Percentiles rank a stretch among this genome's conserved stretches.
phyloP scores from a whole-genome alignment of 2,329 filamentous ascomycete species.

The Ophiostoma quercus region DNA sequence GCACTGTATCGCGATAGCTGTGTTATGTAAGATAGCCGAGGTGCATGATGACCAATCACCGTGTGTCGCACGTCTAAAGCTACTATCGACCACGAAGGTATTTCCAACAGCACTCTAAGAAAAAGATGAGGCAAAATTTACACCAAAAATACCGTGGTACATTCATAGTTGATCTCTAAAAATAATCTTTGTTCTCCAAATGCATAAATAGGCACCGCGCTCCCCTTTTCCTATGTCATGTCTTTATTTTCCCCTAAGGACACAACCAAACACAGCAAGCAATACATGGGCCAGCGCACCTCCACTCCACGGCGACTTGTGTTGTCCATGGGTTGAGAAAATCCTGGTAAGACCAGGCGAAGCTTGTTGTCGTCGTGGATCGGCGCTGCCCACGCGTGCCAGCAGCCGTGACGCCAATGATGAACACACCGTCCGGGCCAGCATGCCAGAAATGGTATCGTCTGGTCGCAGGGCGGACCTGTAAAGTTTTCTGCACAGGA shows the following conservation, averaged over 20 bases:
- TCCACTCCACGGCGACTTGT: not conserved
- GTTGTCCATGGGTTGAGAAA: not conserved
- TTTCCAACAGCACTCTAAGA: not conserved
- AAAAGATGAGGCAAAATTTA: not conserved
- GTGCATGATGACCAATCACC: slow-evolving; percentile 7
- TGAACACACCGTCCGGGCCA: slow-evolving; percentile 4
- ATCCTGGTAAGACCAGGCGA: not conserved
- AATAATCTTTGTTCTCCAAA: not conserved
- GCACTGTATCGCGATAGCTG: not conserved
- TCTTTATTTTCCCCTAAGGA: not conserved
- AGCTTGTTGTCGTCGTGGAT: not conserved
- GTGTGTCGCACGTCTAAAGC: not conserved
- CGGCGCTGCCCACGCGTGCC: not conserved
- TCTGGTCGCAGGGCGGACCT: not conserved
- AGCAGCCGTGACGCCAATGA: not conserved
- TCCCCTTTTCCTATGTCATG: not conserved
- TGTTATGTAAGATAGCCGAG: slow-evolving; percentile 10
- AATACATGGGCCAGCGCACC: not conserved
- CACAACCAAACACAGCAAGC: not conserved
- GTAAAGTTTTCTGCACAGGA: not conserved
- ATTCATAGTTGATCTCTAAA: not conserved
- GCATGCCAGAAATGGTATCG: not conserved
- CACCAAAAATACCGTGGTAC: not conserved
- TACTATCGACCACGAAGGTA: not conserved
- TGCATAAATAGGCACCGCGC: not conserved